Evolutionary conservation across 495 filamentous ascomycete genomes (phyloP), one percentile per base, ranked within the genome.

Genomic region (Thermothielavioides terrestris): DNA sequence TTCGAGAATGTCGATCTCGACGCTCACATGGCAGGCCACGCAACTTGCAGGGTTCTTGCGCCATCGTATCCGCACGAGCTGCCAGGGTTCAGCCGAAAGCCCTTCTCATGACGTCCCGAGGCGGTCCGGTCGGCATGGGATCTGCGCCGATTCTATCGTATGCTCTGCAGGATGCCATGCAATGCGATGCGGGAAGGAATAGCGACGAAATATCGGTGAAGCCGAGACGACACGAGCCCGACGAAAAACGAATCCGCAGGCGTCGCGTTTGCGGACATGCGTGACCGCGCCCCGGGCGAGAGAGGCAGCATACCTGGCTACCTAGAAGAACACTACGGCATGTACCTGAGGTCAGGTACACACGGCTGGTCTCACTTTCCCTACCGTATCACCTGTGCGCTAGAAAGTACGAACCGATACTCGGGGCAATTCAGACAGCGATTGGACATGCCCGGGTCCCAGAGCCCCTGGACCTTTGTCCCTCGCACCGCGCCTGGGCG

Each of bases 1-100:
- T 61, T 59, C 58, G 55, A 61, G 55, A 61, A 61, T 38, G 49
- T 32, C 40, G 41, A 36, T 25, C 25, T 52, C 34, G 28, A 46
- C 55, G 48, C 52, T 52, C 46, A 53, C 50, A 38, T 43, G 49
- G 40, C 41, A 26, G 9, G 20, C 27, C 35, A 25, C 35, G 20
- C 35, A 45, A 42, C 44, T 28, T 35, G 44, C 26, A 45, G 9
- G 46, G 17, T 7, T 30, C 2, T 22, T 27, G 34, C n/a, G n/a
- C n/a, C n/a, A n/a, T n/a, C n/a, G n/a, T n/a, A n/a, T n/a, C n/a
- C n/a, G n/a, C n/a, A n/a, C n/a, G n/a, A n/a, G n/a, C n/a, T n/a
- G n/a, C n/a, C n/a, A n/a, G n/a, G n/a, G n/a, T n/a, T n/a, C n/a
- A n/a, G n/a, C n/a, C n/a, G n/a, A n/a, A n/a, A n/a, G n/a, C n/a